Evolutionary conservation across 208 protist species (phyloP).

Genomic region (Trypanosoma mega): DNA sequence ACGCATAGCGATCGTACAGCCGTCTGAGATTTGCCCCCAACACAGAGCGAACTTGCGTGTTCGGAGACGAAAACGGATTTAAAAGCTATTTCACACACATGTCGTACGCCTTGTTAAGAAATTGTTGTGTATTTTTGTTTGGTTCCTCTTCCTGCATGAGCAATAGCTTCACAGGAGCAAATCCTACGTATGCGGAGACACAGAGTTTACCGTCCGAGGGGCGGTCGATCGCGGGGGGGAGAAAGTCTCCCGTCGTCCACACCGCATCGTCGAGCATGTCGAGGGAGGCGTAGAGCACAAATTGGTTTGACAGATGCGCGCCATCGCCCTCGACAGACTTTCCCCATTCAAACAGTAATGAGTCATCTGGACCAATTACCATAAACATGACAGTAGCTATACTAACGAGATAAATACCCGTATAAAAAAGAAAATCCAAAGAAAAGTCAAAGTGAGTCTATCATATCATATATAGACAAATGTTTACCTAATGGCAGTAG

Average conservation of each 20-base stretch:
- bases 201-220: slow-evolving; percentile 44
- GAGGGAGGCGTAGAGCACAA: slow-evolving; percentile 45
- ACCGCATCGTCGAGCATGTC: slow-evolving; percentile 54
- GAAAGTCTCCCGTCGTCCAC: slow-evolving; percentile 45
- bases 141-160: slow-evolving; percentile 57
- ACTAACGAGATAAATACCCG: background rate
- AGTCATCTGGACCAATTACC: slow-evolving; percentile 26
- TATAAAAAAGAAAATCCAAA: background rate
- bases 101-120: slow-evolving; percentile 50
- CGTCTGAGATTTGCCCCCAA: slow-evolving; percentile 12
- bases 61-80: slow-evolving; percentile 37
- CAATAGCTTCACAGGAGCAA: slow-evolving; percentile 46
- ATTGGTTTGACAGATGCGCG: slow-evolving; percentile 27
- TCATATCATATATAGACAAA: too few species aligned
- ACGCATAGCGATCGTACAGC: slow-evolving; percentile 14
- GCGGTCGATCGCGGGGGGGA: slow-evolving; percentile 46
- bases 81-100: slow-evolving; percentile 50
- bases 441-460: background rate
- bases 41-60: background rate
- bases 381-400: slow-evolving; percentile 17
- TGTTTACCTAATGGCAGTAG: too few species aligned
- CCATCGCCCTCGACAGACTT: slow-evolving; percentile 9
- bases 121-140: slow-evolving; percentile 32
- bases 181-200: slow-evolving; percentile 57
- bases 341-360: slow-evolving; percentile 24